Evolutionary conservation across 345 rosid species (phyloP), one percentile per base, ranked within the genome.

Genomic region (Reutealis trisperma): DNA sequence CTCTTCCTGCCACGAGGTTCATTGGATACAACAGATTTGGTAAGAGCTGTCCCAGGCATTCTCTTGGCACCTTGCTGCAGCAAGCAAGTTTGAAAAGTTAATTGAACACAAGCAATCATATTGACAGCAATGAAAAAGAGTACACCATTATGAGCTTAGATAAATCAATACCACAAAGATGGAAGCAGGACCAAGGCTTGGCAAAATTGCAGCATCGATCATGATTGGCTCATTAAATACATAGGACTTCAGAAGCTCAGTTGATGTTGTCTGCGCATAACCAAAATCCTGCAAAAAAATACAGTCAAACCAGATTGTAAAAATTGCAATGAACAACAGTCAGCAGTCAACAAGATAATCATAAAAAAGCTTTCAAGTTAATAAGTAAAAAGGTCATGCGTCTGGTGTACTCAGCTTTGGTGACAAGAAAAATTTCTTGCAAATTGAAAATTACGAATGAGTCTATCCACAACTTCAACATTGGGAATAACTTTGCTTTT

Each of bases 11-110:
- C 98, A 22, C 89, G 93, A 66, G 96, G 94, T 54, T 96, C 97
- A 90, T 91, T 96, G 63, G 99, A 97, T 41, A 96, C 92, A 82
- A 93, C 94, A 32, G 99, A 96, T 78, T 93, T 93, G n/a, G 99
- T 96, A 65, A 96, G 94, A 44, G 98, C 98, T 22, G 94, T 92
- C 63, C 96, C 96, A 37, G 98, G 98, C 97, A 96, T 91, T 84
- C 97, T 84, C 86, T 96, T 93, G 79, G 82, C 81, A 74, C 99
- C 97, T 90, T 96, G 95, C 97, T 96, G 92, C 59, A 49, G 21
- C 37, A 68, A 68, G 22, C 41, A 25, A 47, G 41, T 13, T 47
- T 11, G 1, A n/a, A 45, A 67, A 44, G 13, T 5, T 25, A 24
- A 67, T 45, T 63, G 24, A 44, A 42, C 12, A 68, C 49, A 8